Conservation (phyloP, 2,329 filamentous ascomycete species). For the Aureobasidium mangrovei region DNA sequence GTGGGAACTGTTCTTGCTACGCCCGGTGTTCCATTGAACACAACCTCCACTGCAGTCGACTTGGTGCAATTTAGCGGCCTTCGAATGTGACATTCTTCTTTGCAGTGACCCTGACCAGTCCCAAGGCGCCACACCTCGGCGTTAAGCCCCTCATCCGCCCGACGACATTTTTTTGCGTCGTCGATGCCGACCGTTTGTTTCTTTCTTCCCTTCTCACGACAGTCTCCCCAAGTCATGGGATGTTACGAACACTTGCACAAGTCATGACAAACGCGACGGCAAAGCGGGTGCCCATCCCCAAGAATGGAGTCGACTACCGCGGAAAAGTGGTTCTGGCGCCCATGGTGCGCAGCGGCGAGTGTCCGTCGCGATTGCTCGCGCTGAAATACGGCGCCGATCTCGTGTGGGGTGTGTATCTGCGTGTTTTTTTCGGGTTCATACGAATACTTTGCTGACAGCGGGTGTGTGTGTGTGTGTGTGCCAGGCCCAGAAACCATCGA, state of each 20-base stretch:
- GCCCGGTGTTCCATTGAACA: too few relatives aligned
- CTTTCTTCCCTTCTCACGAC: not conserved
- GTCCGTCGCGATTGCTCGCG: conserved; percentile 79
- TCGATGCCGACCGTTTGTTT: not conserved
- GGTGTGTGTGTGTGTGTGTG: not conserved
- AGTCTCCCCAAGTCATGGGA: conserved; percentile 24
- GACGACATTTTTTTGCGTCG: not conserved
- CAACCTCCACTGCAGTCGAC: too few relatives aligned
- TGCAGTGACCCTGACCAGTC: too few relatives aligned
- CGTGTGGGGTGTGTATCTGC: conserved; percentile 66
- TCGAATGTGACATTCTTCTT: too few relatives aligned
- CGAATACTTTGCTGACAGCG: not conserved
- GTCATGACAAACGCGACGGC: conserved; percentile 25
- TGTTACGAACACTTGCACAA: conserved; percentile 30
- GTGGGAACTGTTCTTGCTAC: too few relatives aligned
- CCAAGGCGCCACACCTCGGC: not conserved
- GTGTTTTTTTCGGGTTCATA: conserved; percentile 7
- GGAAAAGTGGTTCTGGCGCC: conserved; percentile 91
- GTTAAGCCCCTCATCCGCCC: conserved; percentile 1
- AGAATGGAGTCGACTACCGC: conserved; percentile 84
- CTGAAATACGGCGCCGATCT: conserved; percentile 93
- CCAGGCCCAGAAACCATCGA: conserved; percentile 89
- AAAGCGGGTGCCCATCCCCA: conserved; percentile 71
- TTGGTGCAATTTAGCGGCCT: too few relatives aligned
- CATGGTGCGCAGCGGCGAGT: conserved; percentile 96